Conservation (phyloP, 352 stramenopile genomes). For the Phytophthora pini region DNA sequence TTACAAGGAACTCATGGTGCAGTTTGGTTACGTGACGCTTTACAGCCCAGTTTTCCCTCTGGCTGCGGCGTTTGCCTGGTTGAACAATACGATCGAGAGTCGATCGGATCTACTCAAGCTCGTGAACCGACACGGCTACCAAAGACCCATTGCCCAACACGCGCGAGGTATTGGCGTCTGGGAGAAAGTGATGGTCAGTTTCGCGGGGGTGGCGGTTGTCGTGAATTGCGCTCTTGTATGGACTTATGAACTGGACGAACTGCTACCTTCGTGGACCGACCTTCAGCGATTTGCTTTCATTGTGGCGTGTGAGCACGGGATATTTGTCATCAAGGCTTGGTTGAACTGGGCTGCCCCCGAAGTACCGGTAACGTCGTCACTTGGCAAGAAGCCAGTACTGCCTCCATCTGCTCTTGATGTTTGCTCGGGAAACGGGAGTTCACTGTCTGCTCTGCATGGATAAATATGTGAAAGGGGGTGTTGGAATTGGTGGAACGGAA, state of each 20-base stretch:
- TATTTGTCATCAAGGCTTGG: slow-evolving; percentile 65
- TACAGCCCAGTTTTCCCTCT: slow-evolving; percentile 93
- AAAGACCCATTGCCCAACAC: slow-evolving; percentile 89
- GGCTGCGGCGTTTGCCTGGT: slow-evolving; percentile 88
- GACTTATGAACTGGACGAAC: slow-evolving; percentile 62
- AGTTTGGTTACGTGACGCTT: slow-evolving; percentile 93
- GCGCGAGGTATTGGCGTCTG: slow-evolving; percentile 93
- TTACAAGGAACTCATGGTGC: slow-evolving; percentile 88
- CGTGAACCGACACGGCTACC: slow-evolving; percentile 84
- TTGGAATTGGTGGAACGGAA: not conserved
- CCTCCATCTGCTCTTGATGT: slow-evolving; percentile 7
- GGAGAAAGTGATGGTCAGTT: slow-evolving; percentile 93
- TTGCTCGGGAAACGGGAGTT: not conserved
- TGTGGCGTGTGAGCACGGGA: slow-evolving; percentile 63
- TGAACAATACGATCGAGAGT: slow-evolving; percentile 94
- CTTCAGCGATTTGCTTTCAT: slow-evolving; percentile 71
- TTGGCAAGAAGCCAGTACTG: slow-evolving; percentile 27
- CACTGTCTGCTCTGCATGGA: slow-evolving; percentile 9
- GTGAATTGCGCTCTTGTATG: slow-evolving; percentile 95
- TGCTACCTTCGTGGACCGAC: slow-evolving; percentile 62
- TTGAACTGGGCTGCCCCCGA: slow-evolving; percentile 62
- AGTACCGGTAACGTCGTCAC: slow-evolving; percentile 30
- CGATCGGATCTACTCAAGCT: slow-evolving; percentile 94
- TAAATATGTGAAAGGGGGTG: not conserved
- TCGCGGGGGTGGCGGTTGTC: slow-evolving; percentile 92